Evolutionary conservation across 2,329 filamentous ascomycete species (phyloP), one percentile per base, ranked within the genome.

Genomic region (Alternaria longipes): DNA sequence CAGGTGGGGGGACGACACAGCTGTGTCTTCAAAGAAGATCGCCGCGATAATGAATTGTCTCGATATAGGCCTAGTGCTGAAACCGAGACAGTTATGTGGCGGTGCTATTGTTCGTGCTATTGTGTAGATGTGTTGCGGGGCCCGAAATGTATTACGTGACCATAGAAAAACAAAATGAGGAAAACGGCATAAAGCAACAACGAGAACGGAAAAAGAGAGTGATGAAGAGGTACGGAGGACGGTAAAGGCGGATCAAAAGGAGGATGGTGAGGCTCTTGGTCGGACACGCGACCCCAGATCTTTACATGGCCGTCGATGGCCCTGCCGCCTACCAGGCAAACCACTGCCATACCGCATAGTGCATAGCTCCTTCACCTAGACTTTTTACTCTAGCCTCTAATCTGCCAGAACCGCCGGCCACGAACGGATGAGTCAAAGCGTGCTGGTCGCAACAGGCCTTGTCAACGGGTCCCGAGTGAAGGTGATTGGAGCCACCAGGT

Each of bases 401-500:
- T 74, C 73, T 65, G 71, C 54, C 61, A 67, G 64, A 65, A 65
- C 65, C 59, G 60, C 65, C 57, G 63, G 70, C 65, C 67, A 73
- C 65, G 66, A 71, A 68, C 66, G 60, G 49, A 64, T 60, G 67
- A 65, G 64, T 64, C 60, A 67, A 65, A 64, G 64, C 59, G 63
- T 53, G 59, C 62, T 67, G 69, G 67, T 64, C 62, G 68, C 66
- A 72, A 68, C 63, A 59, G 70, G 58, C 70, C 60, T 64, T 60
- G 66, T 63, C 54, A 63, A 66, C 68, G 67, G 62, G 63, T 56
- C 44, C 30, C 18, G 56, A 60, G 49, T 47, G 56, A 55, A 64
- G 50, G 60, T 77, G 76, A 79, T 79, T 79, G 77, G 77, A 71
- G 61, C 63, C 56, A 58, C 52, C 65, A 56, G 58, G 59, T 61